Conservation (phyloP, 148 eudicot genomes). For the Oxyria digyna region DNA sequence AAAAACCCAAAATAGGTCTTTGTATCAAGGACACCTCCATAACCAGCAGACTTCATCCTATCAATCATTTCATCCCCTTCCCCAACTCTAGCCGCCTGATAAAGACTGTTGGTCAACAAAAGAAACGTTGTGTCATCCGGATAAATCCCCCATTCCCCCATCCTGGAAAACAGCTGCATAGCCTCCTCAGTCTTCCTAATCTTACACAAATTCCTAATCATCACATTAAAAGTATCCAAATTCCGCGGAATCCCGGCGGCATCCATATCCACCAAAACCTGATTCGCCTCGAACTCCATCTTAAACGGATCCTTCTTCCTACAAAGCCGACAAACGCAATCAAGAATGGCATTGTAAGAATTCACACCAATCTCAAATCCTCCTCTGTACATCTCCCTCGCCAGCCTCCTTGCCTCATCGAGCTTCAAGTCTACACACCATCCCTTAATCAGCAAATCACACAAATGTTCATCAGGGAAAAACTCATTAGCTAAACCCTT, state of each 20-base stretch:
- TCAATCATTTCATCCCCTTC: constrained; percentile 96
- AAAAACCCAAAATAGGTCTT: constrained; percentile 66
- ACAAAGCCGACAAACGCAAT: constrained; percentile 84
- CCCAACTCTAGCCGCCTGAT: constrained; percentile 82
- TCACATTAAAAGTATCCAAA: constrained; percentile 74
- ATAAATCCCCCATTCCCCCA: constrained; percentile 88
- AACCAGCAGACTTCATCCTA: constrained; percentile 82
- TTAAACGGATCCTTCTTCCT: constrained; percentile 63
- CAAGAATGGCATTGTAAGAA: constrained; percentile 69
- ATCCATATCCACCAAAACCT: constrained; percentile 73
- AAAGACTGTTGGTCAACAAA: constrained; percentile 61
- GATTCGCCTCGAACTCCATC: constrained; percentile 51
- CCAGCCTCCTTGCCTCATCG: constrained; percentile 70
- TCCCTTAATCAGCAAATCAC: constrained; percentile 74
- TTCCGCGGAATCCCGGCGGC: constrained; percentile 71
- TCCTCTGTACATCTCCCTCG: constrained; percentile 78
- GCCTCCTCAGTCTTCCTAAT: constrained; percentile 65
- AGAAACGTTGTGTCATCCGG: constrained; percentile 68
- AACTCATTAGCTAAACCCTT: constrained; percentile 61
- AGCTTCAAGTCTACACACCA: constrained; percentile 86
- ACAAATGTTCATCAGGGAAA: constrained; percentile 62
- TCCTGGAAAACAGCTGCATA: constrained; percentile 49
- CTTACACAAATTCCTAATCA: constrained; percentile 66
- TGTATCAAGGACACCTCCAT: constrained; percentile 45
- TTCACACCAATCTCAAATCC: constrained; percentile 68